Conservation (phyloP, 2,329 filamentous ascomycete genomes). For the Stenocarpella maydis region DNA sequence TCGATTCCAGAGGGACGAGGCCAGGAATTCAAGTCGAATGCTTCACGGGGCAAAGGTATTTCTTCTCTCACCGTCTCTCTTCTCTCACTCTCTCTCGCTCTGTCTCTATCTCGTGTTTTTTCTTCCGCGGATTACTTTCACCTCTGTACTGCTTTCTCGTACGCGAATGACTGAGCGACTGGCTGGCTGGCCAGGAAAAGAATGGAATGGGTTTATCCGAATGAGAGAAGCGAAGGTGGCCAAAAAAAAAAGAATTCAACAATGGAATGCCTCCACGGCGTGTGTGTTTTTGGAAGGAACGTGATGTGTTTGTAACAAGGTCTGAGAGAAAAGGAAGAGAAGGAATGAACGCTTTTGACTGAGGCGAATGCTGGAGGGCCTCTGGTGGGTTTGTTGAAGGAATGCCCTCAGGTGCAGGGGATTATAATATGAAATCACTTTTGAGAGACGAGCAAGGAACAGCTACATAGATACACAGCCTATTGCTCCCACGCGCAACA, state of each 20-base stretch:
- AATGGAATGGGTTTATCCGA: constrained; percentile 15
- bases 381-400: constrained; percentile 13
- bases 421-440: constrained; percentile 16
- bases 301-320: constrained; percentile 39
- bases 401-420: constrained; percentile 21
- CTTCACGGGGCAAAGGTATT: constrained; percentile 1
- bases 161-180: not conserved
- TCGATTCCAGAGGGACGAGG: constrained; percentile 32
- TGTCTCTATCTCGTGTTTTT: too few relatives aligned
- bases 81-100: too few relatives aligned
- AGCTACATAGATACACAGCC: constrained; percentile 8
- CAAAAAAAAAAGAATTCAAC: constrained; percentile 45
- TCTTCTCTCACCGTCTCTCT: not conserved
- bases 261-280: constrained; percentile 55
- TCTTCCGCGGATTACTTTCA: not conserved
- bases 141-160: not conserved
- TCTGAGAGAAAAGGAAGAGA: constrained; percentile 29
- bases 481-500: not conserved
- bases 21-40: constrained; percentile 40
- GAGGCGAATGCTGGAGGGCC: constrained; percentile 19
- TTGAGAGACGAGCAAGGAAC: constrained; percentile 2
- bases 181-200: not conserved
- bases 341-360: constrained; percentile 33
- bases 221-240: constrained; percentile 37
- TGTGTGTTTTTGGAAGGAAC: constrained; percentile 46